These are phyloP conservation scores for Gossypium raimondii DNA, from an alignment of 345 rosid genomes.

Conservation along the genomic window DNA sequence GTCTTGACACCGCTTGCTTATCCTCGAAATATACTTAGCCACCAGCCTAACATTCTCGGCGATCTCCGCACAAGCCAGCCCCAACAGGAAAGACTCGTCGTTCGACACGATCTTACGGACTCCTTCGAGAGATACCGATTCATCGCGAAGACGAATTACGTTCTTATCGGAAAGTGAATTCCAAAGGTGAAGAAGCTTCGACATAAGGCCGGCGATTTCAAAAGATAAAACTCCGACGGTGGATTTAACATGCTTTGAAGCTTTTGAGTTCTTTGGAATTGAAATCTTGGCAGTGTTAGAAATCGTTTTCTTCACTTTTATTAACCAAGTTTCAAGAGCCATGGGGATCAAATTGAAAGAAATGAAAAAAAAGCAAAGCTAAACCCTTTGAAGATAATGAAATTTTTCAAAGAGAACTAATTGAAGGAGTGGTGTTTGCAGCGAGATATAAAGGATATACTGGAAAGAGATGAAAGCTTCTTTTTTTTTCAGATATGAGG, in stretches of 20 bases:
- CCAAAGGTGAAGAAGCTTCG: conserved; percentile 77
- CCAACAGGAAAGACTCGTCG: conserved; percentile 77
- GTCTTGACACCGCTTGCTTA: conserved; percentile 54
- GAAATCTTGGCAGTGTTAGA: conserved; percentile 44
- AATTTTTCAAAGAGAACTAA: conserved; percentile 19
- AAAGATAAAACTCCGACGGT: conserved; percentile 59
- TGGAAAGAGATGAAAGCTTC: conserved; percentile 19
- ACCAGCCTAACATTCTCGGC: conserved; percentile 50
- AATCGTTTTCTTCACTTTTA: conserved; percentile 67
- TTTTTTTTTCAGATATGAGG: conserved; percentile 25
- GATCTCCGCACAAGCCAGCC: conserved; percentile 83
- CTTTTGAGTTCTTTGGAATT: conserved; percentile 11
- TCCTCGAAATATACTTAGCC: conserved; percentile 52
- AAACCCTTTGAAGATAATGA: not conserved
- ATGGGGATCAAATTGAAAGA: conserved; percentile 29
- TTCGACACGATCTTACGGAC: conserved; percentile 75
- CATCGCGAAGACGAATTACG: conserved; percentile 56
- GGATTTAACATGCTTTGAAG: conserved; percentile 28
- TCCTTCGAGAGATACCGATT: conserved; percentile 68
- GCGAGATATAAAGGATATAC: conserved; percentile 27
- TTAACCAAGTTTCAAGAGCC: conserved; percentile 88
- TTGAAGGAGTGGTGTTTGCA: conserved; percentile 27
- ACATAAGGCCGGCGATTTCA: conserved; percentile 78
- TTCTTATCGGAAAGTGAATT: conserved; percentile 69
- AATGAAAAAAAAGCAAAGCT: conserved; percentile 3